A percentile compares a stretch with the other conserved stretches of the same genome.
Conservation (phyloP, 2,329 filamentous ascomycete genomes). For the Piedraia hortae region DNA sequence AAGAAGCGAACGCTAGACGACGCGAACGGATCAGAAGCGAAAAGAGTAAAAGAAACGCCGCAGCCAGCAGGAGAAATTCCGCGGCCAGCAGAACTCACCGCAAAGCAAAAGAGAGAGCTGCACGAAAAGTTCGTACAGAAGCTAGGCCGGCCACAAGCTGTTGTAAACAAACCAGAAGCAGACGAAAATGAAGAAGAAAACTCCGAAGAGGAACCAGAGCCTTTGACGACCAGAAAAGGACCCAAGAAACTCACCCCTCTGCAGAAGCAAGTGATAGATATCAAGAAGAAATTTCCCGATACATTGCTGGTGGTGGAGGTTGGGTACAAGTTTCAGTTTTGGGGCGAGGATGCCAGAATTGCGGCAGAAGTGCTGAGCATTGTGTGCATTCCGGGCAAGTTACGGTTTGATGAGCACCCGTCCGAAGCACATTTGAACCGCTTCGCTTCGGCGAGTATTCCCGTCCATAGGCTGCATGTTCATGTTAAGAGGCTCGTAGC, state of each 20-base stretch:
- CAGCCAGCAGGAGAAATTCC: conserved; percentile 10
- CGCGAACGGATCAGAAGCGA: conserved; percentile 2
- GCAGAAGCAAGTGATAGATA: conserved; percentile 78
- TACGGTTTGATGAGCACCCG: conserved; percentile 76
- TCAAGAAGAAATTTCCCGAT: conserved; percentile 76
- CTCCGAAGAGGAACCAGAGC: conserved; percentile 23
- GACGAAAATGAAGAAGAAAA: conserved; percentile 32
- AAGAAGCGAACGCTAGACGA: conserved; percentile 6
- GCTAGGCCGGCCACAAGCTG: conserved; percentile 60
- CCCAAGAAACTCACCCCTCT: conserved; percentile 49
- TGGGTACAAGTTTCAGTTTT: conserved; percentile 93
- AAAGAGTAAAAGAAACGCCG: conserved; percentile 1
- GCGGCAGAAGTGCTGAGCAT: conserved; percentile 82
- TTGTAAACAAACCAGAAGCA: conserved; percentile 27
- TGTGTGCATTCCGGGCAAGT: conserved; percentile 86
- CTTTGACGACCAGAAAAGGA: conserved; percentile 33
- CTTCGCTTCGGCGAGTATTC: conserved; percentile 89
- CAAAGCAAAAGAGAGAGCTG: conserved; percentile 37
- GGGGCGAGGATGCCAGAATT: conserved; percentile 73
- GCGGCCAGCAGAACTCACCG: conserved; percentile 23
- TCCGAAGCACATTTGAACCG: conserved; percentile 78
- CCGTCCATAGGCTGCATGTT: conserved; percentile 68
- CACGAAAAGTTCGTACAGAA: conserved; percentile 76
- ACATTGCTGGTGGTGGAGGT: conserved; percentile 81
- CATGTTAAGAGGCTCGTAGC: conserved; percentile 81